phyloP scores from a whole-genome alignment of 1,284 basidiomycete genomes.

The Ustilago hordei region DNA sequence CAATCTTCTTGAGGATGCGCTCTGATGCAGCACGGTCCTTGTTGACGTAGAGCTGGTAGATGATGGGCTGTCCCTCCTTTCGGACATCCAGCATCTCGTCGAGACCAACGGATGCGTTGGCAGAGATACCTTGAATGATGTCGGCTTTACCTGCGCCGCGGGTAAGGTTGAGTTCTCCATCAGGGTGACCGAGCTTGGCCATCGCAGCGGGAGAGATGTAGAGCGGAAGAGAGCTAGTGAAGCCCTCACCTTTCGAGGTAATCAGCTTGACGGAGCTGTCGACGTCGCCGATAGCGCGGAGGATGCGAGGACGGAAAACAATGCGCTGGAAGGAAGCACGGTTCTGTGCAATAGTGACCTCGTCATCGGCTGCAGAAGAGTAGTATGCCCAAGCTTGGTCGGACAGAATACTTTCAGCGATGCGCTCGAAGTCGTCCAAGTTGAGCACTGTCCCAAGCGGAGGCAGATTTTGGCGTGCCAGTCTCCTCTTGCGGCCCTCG shows the following conservation, averaged over 20 bases:
- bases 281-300: slow-evolving; percentile 86
- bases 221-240: slow-evolving; percentile 45
- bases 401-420: slow-evolving; percentile 58
- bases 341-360: slow-evolving; percentile 74
- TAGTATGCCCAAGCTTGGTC: slow-evolving; percentile 69
- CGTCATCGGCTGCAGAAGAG: slow-evolving; percentile 73
- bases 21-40: slow-evolving; percentile 78
- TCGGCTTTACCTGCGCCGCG: slow-evolving; percentile 78
- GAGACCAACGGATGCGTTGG: slow-evolving; percentile 83
- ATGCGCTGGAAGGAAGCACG: slow-evolving; percentile 87
- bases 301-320: slow-evolving; percentile 92
- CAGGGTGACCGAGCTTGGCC: slow-evolving; percentile 90
- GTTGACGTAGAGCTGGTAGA: slow-evolving; percentile 81
- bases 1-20: slow-evolving; percentile 79
- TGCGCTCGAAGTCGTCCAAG: slow-evolving; percentile 86
- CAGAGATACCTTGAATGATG: slow-evolving; percentile 88
- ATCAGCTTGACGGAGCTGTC: slow-evolving; percentile 73
- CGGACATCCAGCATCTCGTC: slow-evolving; percentile 77
- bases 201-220: slow-evolving; percentile 88
- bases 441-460: slow-evolving; percentile 82
- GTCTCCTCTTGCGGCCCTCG: slow-evolving; percentile 40
- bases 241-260: slow-evolving; percentile 27
- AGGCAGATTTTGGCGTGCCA: slow-evolving; percentile 71
- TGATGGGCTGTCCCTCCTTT: slow-evolving; percentile 73
- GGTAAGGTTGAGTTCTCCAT: slow-evolving; percentile 90